phyloP scores from a whole-genome alignment of 2,329 filamentous ascomycete species.

The Penicillium sp. region DNA sequence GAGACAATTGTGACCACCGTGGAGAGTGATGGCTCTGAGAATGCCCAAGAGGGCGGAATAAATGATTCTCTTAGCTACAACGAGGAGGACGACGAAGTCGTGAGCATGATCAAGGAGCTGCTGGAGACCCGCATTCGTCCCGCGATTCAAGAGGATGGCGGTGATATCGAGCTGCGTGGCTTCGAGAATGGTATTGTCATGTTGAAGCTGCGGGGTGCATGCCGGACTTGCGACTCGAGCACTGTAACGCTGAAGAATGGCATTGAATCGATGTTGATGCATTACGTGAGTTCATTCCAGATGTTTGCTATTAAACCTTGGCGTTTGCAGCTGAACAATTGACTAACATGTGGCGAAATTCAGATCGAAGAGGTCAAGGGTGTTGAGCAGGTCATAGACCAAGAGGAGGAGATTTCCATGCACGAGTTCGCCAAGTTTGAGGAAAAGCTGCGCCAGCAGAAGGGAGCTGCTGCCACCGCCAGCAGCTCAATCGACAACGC shows the following conservation, averaged over 20 bases:
- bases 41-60: slow-evolving; percentile 52
- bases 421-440: slow-evolving; percentile 94
- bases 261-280: slow-evolving; percentile 98
- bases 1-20: slow-evolving; percentile 75
- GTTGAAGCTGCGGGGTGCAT: slow-evolving; percentile 87
- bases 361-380: slow-evolving; percentile 95
- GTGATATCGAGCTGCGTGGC: slow-evolving; percentile 92
- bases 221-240: slow-evolving; percentile 93
- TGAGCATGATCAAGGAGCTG: slow-evolving; percentile 98
- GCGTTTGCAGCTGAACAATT: background rate
- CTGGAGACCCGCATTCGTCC: slow-evolving; percentile 93
- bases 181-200: slow-evolving; percentile 84
- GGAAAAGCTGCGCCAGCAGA: slow-evolving; percentile 70
- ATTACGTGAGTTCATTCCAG: slow-evolving; percentile 68
- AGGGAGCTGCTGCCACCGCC: slow-evolving; percentile 54
- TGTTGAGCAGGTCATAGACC: slow-evolving; percentile 85
- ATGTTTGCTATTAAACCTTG: background rate
- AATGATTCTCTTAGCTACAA: slow-evolving; percentile 79
- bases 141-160: slow-evolving; percentile 95
- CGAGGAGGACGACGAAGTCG: slow-evolving; percentile 89
- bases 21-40: slow-evolving; percentile 58
- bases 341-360: slow-evolving; percentile 23
- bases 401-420: slow-evolving; percentile 85
- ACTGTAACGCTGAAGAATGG: slow-evolving; percentile 97
- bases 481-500: slow-evolving; percentile 58